Evolutionary conservation across 192 early-diverging fungal genomes (phyloP), one percentile per base, ranked within the genome.

Genomic region (Coemansia sp.): DNA sequence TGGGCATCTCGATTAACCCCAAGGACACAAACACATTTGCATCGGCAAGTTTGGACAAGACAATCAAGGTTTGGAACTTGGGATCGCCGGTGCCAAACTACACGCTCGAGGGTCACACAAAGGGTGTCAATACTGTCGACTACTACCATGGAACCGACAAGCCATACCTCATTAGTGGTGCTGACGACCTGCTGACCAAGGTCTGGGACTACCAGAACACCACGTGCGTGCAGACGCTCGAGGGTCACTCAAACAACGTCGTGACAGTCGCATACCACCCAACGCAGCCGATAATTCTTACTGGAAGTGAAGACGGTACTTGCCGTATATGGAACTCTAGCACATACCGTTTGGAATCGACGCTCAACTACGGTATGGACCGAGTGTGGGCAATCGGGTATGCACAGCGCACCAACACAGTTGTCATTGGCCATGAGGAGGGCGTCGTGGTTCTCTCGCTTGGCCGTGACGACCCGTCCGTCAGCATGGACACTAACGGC

Each of bases 201-300:
- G 89, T 99, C 33, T 99, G 97, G 97, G 97, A 99, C 71, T 98
- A 98, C 71, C 96, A 98, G 68, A 99, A 98, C 85, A 98, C 96
- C 78, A 93, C 93, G 17, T 98, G 96, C 70, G 95, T 99, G 13
- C 94, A 96, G 75, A 99, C 96, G 8, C 84, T 99, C 53, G 95
- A 98, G 76, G 97, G 97, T 9, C 97, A 99, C 73, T 83, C 90
- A 9, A 88, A 96, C 48, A 97, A 99, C 63, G 94, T 95, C 6
- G 91, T 85, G 14, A 86, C 92, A 42, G 91, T 92, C 9, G 80
- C 83, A 9, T 99, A 88, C 82, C 97, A 99, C 65, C 97, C 97
- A 2, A 86, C 89, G n/a, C 80, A 98, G 42, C 97, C 97, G 22
- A 95, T 99, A 58, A 96, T 98, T 50, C 76, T 99, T 47, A 93